Base-by-base conservation (phyloP, 2,329 filamentous ascomycete species). In the Arachnopeziza araneosa region DNA sequence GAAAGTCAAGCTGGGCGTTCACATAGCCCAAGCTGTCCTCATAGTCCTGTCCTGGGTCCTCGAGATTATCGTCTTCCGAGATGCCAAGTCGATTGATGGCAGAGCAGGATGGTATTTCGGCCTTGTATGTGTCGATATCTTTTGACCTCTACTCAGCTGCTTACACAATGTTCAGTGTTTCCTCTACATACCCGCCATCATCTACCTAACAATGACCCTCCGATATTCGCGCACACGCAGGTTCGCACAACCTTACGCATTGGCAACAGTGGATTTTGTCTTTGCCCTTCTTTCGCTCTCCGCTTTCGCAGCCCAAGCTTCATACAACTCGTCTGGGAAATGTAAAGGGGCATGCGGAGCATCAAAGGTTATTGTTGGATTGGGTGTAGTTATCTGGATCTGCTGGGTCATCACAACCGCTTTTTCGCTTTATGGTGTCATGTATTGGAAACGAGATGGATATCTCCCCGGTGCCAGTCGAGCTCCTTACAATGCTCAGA, bases 201-300 rank as follows among this genome's bases (percentile, higher is more conserved):
- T 89, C 62, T 89, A 84, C 74, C 78, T 88, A 54, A 79, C 83
- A 66, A 83, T 87, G 79, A 82, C 84, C 2, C 85, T 85, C 50
- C 79, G 85, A 57, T 88, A 83, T 71, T 78, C 80, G 54, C 80
- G 85, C 63, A 86, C 86, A 4, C 79, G 83, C 58, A 83, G 78
- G 63, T 77, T 85, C 57, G 86, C 85, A 55, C 77, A 87, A 60
- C 83, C 85, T 2, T 81, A 84, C 65, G 85, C 78, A 62, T 84
- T 89, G 78, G 74, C 84, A 24, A 75, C 73, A 9, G 76, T 87
- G 32, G 86, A 89, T 69, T 73, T 72, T n/a, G 49, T 84, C 60
- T 86, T 80, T 69, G 75, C 77, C 68, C 72, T 89, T 65, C 74
- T 88, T 63, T 89, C 86, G 85, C 76, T 89, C 51, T 86, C 85